Base-by-base conservation (phyloP, 176 grass and related monocot genomes). In the Bolboschoenus planiculmis region DNA sequence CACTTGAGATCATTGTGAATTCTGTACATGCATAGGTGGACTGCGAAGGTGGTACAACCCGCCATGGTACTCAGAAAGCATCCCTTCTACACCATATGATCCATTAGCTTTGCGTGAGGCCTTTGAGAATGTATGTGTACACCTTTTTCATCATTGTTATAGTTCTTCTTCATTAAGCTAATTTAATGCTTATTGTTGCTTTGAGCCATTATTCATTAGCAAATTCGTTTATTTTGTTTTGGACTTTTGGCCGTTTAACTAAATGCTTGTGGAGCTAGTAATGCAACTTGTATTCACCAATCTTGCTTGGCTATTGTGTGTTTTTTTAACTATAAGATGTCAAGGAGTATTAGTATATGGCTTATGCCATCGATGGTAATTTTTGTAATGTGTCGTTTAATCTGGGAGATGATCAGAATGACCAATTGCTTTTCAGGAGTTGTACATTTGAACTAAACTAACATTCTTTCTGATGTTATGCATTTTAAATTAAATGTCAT, bases 31-130 rank as follows among this genome's bases (percentile, higher is more conserved):
- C 55, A 78, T 84, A 99, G 97, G 97, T 88, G 65, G 15, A 24
- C 80, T 99, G 65, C 87, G 91, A 77, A 95, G 97, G 78, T 99
- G 92, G 93, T 96, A 96, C 85, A 95, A 99, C 85, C 89, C 93
- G 43, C 91, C 86, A 61, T 99, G 97, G 97, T 91, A 87, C 88
- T 88, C 89, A 83, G 97, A 99, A 87, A 58, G 68, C 60, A 88
- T 95, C 51, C 97, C 93, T 4, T 91, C 97, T 47, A 86, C 88
- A 62, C 91, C 97, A 85, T 99, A 99, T 50, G 84, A 99, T 87
- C 67, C 93, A 84, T 84, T 93, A 42, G 64, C 84, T 63, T 75
- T 99, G 26, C 85, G 97, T 62, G 85, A 89, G 62, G 86, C 86
- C 43, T 99, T 99, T 83, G 97, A 99, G 83, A 96, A 99, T 89